phyloP scores from a whole-genome alignment of 306 rosid genomes.

The Corylus americana region DNA sequence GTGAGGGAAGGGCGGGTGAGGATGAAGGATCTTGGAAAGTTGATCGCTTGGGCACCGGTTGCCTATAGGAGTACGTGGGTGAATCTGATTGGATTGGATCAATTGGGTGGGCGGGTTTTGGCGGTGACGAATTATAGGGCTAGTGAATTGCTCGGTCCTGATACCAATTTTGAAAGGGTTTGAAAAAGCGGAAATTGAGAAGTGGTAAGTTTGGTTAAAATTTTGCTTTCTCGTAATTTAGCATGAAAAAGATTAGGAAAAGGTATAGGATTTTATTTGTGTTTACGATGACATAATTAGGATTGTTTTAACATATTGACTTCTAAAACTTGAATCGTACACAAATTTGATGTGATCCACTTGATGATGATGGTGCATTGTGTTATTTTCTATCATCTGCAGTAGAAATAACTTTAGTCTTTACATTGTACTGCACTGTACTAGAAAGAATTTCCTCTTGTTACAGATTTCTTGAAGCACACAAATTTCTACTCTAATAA shows the following conservation, averaged over 20 bases:
- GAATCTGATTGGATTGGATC: constrained; percentile 29
- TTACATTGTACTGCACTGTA: no score
- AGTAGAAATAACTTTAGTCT: no score
- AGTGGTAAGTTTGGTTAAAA: neutral
- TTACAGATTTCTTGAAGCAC: no score
- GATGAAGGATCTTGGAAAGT: constrained; percentile 41
- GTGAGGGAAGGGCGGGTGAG: constrained; percentile 28
- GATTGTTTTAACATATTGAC: no score
- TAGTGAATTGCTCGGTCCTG: constrained; percentile 42
- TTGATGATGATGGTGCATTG: no score
- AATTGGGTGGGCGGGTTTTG: constrained; percentile 10
- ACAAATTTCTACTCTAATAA: no score
- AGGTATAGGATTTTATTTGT: no score
- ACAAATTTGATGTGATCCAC: no score
- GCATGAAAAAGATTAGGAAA: neutral
- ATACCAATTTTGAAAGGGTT: constrained; percentile 31
- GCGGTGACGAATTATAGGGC: constrained; percentile 49
- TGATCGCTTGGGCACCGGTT: constrained; percentile 45
- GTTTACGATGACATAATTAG: no score
- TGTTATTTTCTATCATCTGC: no score
- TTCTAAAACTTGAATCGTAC: no score
- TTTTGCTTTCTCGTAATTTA: neutral
- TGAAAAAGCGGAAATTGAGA: neutral
- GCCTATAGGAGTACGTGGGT: constrained; percentile 26
- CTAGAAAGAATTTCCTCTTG: no score